Percentiles rank a stretch among this genome's conserved stretches.
Evolutionary conservation across 2,329 filamentous ascomycete genomes (phyloP).

Genomic region (Pseudophaeomoniella oleicola): DNA sequence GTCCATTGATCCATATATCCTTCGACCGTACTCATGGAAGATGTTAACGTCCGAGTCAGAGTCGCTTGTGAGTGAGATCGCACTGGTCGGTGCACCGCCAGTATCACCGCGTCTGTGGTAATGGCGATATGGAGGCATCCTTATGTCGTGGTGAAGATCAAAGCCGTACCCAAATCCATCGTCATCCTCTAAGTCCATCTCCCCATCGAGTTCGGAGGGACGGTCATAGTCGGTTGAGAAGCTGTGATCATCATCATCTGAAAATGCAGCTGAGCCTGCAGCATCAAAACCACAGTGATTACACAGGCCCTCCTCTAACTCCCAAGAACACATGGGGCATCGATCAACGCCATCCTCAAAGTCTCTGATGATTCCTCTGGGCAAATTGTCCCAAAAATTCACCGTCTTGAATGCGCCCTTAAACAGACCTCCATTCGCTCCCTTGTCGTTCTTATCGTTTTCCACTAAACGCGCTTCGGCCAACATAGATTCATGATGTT

Average conservation of each 20-base stretch:
- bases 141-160: neutral
- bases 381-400: slow-evolving; percentile 8
- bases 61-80: neutral
- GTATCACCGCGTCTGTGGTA: neutral
- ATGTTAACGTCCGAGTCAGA: neutral
- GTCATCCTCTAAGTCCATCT: slow-evolving; percentile 4
- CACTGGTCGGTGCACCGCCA: neutral
- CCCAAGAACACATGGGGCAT: slow-evolving; percentile 48
- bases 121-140: neutral
- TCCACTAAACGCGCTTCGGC: slow-evolving; percentile 48
- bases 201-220: slow-evolving; percentile 5
- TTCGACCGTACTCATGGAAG: too few species aligned
- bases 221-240: neutral
- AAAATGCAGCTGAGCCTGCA: slow-evolving; percentile 10
- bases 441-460: slow-evolving; percentile 39
- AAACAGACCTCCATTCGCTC: slow-evolving; percentile 43
- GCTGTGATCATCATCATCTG: neutral
- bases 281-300: slow-evolving; percentile 38
- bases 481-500: slow-evolving; percentile 41
- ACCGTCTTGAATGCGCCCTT: slow-evolving; percentile 40
- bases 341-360: slow-evolving; percentile 45
- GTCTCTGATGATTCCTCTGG: slow-evolving; percentile 34
- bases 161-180: slow-evolving; percentile 4
- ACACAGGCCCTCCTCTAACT: slow-evolving; percentile 48
- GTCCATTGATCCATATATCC: neutral